phyloP scores from a whole-genome alignment of 164 flowering plant genomes.

The Euptelea pleiosperma region DNA sequence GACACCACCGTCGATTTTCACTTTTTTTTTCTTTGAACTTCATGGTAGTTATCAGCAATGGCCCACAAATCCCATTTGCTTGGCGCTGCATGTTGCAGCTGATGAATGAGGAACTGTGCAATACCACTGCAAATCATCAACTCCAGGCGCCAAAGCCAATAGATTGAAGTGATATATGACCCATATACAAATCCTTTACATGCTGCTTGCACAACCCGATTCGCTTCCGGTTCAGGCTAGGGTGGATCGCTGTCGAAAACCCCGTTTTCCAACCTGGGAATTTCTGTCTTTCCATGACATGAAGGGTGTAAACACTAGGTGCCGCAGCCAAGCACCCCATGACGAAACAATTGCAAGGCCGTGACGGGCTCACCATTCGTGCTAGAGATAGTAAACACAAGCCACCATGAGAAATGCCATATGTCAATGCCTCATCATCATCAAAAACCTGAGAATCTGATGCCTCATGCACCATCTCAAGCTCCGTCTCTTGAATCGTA shows the following conservation, averaged over 20 bases:
- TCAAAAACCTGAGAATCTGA: slow-evolving; percentile 29
- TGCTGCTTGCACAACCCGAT: slow-evolving; percentile 76
- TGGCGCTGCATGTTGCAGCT: too few relatives aligned
- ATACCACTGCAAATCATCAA: slow-evolving; percentile 26
- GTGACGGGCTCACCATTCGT: slow-evolving; percentile 51
- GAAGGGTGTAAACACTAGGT: slow-evolving; percentile 65
- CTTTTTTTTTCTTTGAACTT: too few relatives aligned
- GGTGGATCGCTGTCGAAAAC: slow-evolving; percentile 69
- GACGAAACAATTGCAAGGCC: slow-evolving; percentile 71
- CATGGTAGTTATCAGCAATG: too few relatives aligned
- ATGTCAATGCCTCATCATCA: slow-evolving; percentile 51
- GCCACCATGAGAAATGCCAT: slow-evolving; percentile 69
- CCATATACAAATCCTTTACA: slow-evolving; percentile 72
- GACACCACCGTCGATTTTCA: too few relatives aligned
- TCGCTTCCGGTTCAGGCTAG: slow-evolving; percentile 66
- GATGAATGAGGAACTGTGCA: too few relatives aligned
- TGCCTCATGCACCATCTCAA: slow-evolving; percentile 32
- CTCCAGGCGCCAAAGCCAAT: slow-evolving; percentile 73
- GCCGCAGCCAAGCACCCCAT: slow-evolving; percentile 63
- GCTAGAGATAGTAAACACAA: slow-evolving; percentile 69
- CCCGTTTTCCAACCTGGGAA: slow-evolving; percentile 94
- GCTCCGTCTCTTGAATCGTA: slow-evolving; percentile 45
- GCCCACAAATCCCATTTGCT: too few relatives aligned
- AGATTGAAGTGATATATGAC: slow-evolving; percentile 77
- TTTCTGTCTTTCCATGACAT: slow-evolving; percentile 76